phyloP scores from a whole-genome alignment of 768 basidiomycete species.

The Strobilomyces dryophilus region DNA sequence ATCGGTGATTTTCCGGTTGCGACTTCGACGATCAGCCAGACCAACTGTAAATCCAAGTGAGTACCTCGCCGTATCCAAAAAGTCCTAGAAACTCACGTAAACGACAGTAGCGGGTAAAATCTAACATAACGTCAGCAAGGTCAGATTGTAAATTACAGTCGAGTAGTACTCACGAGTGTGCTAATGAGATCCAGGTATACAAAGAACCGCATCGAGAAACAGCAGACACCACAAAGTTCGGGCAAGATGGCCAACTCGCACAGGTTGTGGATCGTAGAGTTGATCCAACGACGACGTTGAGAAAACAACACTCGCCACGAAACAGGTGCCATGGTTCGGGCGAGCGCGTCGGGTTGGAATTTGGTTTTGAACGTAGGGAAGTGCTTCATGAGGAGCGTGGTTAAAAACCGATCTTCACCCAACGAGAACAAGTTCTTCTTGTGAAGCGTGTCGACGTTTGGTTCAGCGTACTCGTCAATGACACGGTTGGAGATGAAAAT shows the following conservation, averaged over 20 bases:
- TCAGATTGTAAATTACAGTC: constrained; percentile 4
- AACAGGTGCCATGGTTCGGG: constrained; percentile 62
- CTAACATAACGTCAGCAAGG: constrained; percentile 21
- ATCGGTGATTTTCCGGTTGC: constrained; percentile 47
- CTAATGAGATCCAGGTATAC: constrained; percentile 65
- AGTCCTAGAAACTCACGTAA: constrained; percentile 41
- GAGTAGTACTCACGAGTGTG: constrained; percentile 42
- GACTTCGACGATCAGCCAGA: constrained; percentile 61
- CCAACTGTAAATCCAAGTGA: constrained; percentile 34
- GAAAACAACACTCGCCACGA: constrained; percentile 58
- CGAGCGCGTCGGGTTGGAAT: constrained; percentile 60
- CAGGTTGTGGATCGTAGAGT: constrained; percentile 67
- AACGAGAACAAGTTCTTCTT: constrained; percentile 68
- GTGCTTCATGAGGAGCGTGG: constrained; percentile 65
- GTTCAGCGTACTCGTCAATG: constrained; percentile 66
- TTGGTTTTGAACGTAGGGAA: constrained; percentile 69
- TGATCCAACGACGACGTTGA: constrained; percentile 71
- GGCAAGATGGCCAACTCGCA: constrained; percentile 60
- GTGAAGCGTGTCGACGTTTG: constrained; percentile 63
- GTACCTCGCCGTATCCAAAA: constrained; percentile 1
- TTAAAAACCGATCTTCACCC: constrained; percentile 70
- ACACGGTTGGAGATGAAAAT: constrained; percentile 70
- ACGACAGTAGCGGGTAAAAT: constrained; percentile 59
- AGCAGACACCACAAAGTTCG: constrained; percentile 64
- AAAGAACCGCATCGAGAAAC: constrained; percentile 72